Evolutionary conservation across 2,329 filamentous ascomycete species (phyloP), one percentile per base, ranked within the genome.

Genomic region (Fusarium papillatum): DNA sequence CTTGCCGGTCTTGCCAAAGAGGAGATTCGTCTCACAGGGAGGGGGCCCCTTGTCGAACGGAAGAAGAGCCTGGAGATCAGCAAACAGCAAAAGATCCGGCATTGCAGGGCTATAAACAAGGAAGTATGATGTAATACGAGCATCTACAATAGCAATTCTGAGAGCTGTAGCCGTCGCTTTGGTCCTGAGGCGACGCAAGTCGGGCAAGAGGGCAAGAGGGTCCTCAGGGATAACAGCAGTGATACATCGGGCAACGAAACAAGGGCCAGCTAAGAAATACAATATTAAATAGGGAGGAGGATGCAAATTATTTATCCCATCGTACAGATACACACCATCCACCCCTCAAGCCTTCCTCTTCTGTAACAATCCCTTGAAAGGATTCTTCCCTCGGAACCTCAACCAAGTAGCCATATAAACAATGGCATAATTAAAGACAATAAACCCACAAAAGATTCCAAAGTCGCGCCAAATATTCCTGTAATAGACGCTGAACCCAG

Each of bases 391-490:
- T 46, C 81, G 79, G 70, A 86, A 87, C n/a, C 79, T 79, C 63
- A 86, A 46, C 79, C 81, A 87, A 0, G 85, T 87, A 7, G 83
- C 81, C 1, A 84, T 24, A 59, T 83, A 87, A 0, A 87, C 81
- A 2, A 87, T 57, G 1, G 68, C 73, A 64, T 85, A 94, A 73
- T 95, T 94, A 79, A 94, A 94, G 2, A 88, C 80, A 24, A 93
- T 90, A 77, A 90, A 94, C 0, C 85, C 90, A 80, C 88, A 91
- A 75, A 93, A 91, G 64, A 93, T 90, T 3, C 92, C 86, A 82
- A 93, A 94, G 70, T 93, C 85, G 14, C 92, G 84, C 93, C 93
- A 94, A 59, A 92, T 91, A 64, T 93, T 82, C 2, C 81, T 81
- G 59, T 92, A 91, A 62, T 86, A 90, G 10, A 93, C 86, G 76